phyloP scores from a whole-genome alignment of 2,329 filamentous ascomycete genomes.

The Colletotrichum lini region DNA sequence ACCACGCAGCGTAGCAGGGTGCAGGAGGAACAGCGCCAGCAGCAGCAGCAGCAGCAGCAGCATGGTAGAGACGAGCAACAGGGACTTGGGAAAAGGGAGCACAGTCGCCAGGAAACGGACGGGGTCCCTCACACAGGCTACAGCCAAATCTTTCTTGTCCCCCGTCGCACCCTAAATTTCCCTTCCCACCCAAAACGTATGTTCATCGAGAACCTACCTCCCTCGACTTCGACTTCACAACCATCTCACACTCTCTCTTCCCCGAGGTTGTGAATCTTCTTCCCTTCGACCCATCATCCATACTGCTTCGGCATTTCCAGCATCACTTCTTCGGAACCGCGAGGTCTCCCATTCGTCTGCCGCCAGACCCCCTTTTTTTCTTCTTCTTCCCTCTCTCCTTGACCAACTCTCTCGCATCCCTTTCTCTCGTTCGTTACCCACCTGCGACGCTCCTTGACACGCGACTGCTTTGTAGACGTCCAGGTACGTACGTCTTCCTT shows the following conservation, averaged over 20 bases:
- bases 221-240: constrained; percentile 33
- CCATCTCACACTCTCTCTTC: constrained; percentile 38
- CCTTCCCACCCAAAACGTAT: constrained; percentile 42
- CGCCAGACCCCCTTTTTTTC: constrained; percentile 25
- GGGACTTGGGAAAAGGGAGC: constrained; percentile 10
- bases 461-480: constrained; percentile 49
- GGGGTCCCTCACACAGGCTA: constrained; percentile 20
- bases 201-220: constrained; percentile 28
- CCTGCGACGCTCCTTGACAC: constrained; percentile 53
- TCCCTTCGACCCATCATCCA: constrained; percentile 41
- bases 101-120: constrained; percentile 30
- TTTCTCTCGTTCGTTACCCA: constrained; percentile 45
- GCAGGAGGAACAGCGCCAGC: neutral
- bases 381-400: constrained; percentile 10
- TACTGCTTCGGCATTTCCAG: constrained; percentile 38
- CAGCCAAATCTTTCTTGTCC: constrained; percentile 37
- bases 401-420: constrained; percentile 41
- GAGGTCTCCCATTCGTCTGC: constrained; percentile 27
- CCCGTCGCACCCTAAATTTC: constrained; percentile 43
- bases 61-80: neutral
- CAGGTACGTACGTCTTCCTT: constrained; percentile 45
- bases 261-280: constrained; percentile 41
- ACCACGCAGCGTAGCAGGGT: neutral
- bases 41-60: too few species aligned
- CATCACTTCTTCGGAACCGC: constrained; percentile 36